A percentile compares a stretch with the other conserved stretches of the same genome.
These are phyloP conservation scores for Paecilomyces sp. DNA, from an alignment of 2,329 filamentous ascomycete genomes.

Conservation along the genomic window DNA sequence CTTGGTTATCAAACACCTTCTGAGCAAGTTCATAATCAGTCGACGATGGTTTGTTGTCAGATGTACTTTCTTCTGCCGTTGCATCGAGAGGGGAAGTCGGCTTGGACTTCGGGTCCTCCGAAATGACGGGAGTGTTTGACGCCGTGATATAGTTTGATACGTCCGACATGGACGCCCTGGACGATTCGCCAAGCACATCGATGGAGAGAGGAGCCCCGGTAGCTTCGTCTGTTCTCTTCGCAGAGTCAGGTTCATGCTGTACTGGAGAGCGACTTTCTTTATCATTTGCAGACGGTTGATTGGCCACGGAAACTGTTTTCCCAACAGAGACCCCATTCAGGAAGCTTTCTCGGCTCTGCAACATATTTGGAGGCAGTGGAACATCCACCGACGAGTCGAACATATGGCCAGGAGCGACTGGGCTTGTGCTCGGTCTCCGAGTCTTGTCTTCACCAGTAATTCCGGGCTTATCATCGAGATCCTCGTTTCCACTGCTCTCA, in stretches of 20 bases:
- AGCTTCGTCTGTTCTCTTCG: slow-evolving; percentile 15
- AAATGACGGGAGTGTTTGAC: slow-evolving; percentile 33
- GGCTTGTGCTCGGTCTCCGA: slow-evolving; percentile 16
- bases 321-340: neutral
- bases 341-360: neutral
- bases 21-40: slow-evolving; percentile 72
- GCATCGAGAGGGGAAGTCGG: slow-evolving; percentile 6
- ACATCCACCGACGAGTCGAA: neutral
- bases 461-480: slow-evolving; percentile 12
- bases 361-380: neutral
- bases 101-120: slow-evolving; percentile 16
- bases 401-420: slow-evolving; percentile 7
- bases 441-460: slow-evolving; percentile 4
- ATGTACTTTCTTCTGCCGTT: slow-evolving; percentile 9
- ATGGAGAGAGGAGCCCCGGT: slow-evolving; percentile 16
- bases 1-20: slow-evolving; percentile 72
- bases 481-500: slow-evolving; percentile 29
- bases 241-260: slow-evolving; percentile 13
- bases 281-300: neutral
- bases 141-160: slow-evolving; percentile 39
- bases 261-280: slow-evolving; percentile 1
- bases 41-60: slow-evolving; percentile 38
- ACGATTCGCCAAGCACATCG: slow-evolving; percentile 20
- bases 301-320: neutral
- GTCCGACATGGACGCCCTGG: slow-evolving; percentile 29